Evolutionary conservation across 257 asterid species (phyloP), one percentile per base, ranked within the genome.

Genomic region (Anisodus acutangulus): DNA sequence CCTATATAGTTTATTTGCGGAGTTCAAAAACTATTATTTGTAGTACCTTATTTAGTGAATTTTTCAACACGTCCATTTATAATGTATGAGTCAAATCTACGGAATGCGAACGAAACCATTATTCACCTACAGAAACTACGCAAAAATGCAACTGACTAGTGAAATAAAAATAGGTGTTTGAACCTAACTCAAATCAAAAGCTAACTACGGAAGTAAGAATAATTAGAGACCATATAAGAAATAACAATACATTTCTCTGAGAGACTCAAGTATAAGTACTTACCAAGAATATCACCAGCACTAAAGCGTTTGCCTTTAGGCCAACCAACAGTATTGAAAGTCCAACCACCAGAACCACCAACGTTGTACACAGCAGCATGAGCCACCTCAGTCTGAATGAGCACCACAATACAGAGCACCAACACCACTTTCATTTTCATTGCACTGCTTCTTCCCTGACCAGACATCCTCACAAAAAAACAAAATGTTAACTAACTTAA

Each of bases 241-340:
- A 41, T 3, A 41, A 4, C 6, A 41, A 41, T 41, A 41, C 45
- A 41, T 41, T 41, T 41, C 45, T 22, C 6, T 41, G 45, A 41
- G 45, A 41, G 0, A 41, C 45, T 41, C 45, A 41, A 63, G 13
- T 17, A 59, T 5, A 57, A 8, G 15, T 10, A 72, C 88, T 85
- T 87, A 91, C 95, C 89, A 0, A 93, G 91, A 4, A 81, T 83
- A 63, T 93, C 97, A 17, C 97, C 97, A 49, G 93, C 93, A 55
- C 78, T 83, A 62, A 91, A 93, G 11, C 84, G 84, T 85, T 87
- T 90, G 66, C 92, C 92, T 1, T n/a, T 57, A 9, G 93, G 90
- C 97, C 95, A 92, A 66, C 83, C 45, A 41, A 8, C 86, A 35
- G 84, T 83, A 83, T 87, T 89, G 72, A 86, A 90, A 84, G 88